A percentile compares a stretch with the other conserved stretches of the same genome.
Conservation (phyloP, 2,329 filamentous ascomycete species). For the Alternaria atra region DNA sequence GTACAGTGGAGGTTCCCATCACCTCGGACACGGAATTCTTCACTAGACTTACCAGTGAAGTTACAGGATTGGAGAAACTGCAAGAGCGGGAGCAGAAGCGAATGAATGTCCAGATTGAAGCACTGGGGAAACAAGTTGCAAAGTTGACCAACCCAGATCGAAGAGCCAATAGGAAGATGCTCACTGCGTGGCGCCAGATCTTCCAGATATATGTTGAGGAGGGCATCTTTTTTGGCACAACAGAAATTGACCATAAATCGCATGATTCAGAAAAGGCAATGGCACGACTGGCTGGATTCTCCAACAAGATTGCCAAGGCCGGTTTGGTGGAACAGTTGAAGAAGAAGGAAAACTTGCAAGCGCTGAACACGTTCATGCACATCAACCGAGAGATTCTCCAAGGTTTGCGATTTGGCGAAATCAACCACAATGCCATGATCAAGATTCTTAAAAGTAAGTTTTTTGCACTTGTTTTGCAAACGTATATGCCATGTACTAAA, state of each 20-base stretch:
- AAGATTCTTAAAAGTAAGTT: constrained; percentile 86
- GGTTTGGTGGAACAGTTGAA: constrained; percentile 69
- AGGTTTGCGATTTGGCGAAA: constrained; percentile 82
- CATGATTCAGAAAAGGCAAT: constrained; percentile 72
- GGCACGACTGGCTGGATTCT: constrained; percentile 75
- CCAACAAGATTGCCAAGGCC: constrained; percentile 69
- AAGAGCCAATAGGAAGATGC: constrained; percentile 68
- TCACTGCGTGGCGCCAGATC: constrained; percentile 80
- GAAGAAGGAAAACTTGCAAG: constrained; percentile 69
- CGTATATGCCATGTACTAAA: too few species aligned
- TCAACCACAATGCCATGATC: constrained; percentile 77
- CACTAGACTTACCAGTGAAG: constrained; percentile 74
- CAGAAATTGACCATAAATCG: constrained; percentile 74
- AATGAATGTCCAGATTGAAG: constrained; percentile 69
- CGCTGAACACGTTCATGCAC: constrained; percentile 73
- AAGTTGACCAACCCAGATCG: constrained; percentile 71
- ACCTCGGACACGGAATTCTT: constrained; percentile 84
- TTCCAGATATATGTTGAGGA: constrained; percentile 84
- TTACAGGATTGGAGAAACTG: constrained; percentile 73
- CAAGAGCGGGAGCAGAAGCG: constrained; percentile 71
- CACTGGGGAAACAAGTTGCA: constrained; percentile 71
- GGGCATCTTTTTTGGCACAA: constrained; percentile 82
- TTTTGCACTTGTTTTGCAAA: neutral
- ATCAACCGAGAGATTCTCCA: constrained; percentile 81
- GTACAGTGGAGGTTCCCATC: constrained; percentile 75